These are phyloP conservation scores for Ramularia endophylla DNA, from an alignment of 2,329 filamentous ascomycete species.

Conservation along the genomic window DNA sequence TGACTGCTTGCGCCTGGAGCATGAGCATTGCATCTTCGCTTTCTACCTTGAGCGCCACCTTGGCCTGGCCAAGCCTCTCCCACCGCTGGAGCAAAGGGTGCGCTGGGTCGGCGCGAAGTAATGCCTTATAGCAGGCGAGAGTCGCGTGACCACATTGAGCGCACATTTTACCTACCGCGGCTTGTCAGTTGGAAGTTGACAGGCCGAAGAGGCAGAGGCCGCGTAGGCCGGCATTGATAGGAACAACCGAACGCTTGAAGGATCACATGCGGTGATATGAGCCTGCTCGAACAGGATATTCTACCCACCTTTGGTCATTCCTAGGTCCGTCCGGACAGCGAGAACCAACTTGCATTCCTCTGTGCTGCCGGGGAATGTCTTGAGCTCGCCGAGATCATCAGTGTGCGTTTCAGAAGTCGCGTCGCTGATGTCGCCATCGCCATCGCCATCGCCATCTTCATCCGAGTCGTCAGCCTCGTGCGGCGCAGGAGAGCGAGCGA, in stretches of 20 bases:
- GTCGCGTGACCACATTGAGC: constrained; percentile 96
- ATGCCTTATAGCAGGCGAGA: constrained; percentile 90
- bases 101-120: constrained; percentile 51
- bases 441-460: constrained; percentile 29
- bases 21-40: constrained; percentile 73
- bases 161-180: constrained; percentile 76
- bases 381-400: constrained; percentile 38
- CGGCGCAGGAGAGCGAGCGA: constrained; percentile 48
- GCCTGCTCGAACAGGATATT: constrained; percentile 9
- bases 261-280: neutral
- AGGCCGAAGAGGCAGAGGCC: neutral
- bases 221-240: too few relatives aligned
- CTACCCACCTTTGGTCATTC: constrained; percentile 86
- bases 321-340: constrained; percentile 86
- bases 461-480: constrained; percentile 33
- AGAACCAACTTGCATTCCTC: constrained; percentile 95
- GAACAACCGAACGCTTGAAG: too few relatives aligned
- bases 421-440: constrained; percentile 22
- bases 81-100: constrained; percentile 69
- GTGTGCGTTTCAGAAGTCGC: constrained; percentile 36
- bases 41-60: constrained; percentile 87
- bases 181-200: neutral
- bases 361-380: constrained; percentile 43
- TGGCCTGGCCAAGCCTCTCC: constrained; percentile 66
- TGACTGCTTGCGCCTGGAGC: constrained; percentile 72